Evolutionary conservation across 257 asterid genomes (phyloP).

Genomic region (Solanum commersonii): DNA sequence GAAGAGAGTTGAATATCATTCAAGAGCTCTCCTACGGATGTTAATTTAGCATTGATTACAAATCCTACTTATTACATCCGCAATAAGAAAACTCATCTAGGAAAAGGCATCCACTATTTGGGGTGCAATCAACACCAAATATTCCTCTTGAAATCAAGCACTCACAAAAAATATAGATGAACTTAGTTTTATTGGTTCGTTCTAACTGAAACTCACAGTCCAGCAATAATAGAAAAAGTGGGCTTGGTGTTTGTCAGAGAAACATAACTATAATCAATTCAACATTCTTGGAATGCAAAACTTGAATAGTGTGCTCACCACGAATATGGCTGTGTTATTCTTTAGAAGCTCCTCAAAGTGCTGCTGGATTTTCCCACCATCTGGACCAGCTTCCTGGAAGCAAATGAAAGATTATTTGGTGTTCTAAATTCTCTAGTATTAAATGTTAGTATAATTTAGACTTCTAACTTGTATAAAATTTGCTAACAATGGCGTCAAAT

Average conservation of each 20-base stretch:
- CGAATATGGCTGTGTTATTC: conserved; percentile 72
- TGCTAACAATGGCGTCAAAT: neutral
- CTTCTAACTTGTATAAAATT: neutral
- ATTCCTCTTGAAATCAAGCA: neutral
- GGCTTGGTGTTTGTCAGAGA: neutral
- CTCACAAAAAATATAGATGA: neutral
- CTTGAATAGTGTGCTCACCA: conserved; percentile 35
- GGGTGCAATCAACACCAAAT: neutral
- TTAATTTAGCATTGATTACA: neutral
- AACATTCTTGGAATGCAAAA: neutral
- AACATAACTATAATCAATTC: neutral
- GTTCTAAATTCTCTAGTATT: neutral
- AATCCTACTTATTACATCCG: neutral
- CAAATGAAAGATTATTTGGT: neutral
- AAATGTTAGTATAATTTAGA: neutral
- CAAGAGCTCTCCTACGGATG: neutral
- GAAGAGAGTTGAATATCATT: neutral
- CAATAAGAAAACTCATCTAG: neutral
- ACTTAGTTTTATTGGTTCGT: neutral
- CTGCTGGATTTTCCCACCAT: conserved; percentile 85
- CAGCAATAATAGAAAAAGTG: neutral
- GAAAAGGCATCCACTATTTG: neutral
- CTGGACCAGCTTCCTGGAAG: conserved; percentile 95
- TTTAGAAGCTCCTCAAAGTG: conserved; percentile 87
- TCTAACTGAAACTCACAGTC: neutral